Evolutionary conservation across 2,329 filamentous ascomycete species (phyloP).

Genomic region (Diaporthe helianthi): DNA sequence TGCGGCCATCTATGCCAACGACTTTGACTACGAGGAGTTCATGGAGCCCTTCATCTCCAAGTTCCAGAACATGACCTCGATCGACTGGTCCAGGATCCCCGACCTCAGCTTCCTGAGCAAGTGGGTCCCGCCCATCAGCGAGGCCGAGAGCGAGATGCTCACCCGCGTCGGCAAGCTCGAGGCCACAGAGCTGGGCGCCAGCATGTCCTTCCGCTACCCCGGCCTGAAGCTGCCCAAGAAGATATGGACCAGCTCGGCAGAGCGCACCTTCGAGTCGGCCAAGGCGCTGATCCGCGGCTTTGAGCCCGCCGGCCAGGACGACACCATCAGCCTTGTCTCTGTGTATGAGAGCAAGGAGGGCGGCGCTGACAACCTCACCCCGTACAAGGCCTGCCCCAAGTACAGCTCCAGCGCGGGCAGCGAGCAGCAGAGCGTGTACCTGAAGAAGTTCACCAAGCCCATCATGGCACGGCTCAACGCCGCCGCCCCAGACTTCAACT

Average conservation of each 20-base stretch:
- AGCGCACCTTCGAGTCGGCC: slow-evolving; percentile 65
- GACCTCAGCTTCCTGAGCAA: slow-evolving; percentile 61
- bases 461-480: slow-evolving; percentile 64
- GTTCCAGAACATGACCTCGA: slow-evolving; percentile 60
- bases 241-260: slow-evolving; percentile 69
- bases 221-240: slow-evolving; percentile 58
- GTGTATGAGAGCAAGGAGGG: slow-evolving; percentile 63
- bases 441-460: slow-evolving; percentile 64
- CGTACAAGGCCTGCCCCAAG: slow-evolving; percentile 69
- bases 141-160: slow-evolving; percentile 63
- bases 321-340: slow-evolving; percentile 60
- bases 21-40: slow-evolving; percentile 64
- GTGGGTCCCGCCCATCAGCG: slow-evolving; percentile 65
- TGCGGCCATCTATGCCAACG: slow-evolving; percentile 66
- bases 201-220: slow-evolving; percentile 65
- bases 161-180: slow-evolving; percentile 68
- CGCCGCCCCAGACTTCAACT: slow-evolving; percentile 65
- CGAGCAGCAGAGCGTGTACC: slow-evolving; percentile 58
- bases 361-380: slow-evolving; percentile 67
- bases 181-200: slow-evolving; percentile 64
- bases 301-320: slow-evolving; percentile 52
- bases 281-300: slow-evolving; percentile 64
- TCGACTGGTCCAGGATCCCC: slow-evolving; percentile 64
- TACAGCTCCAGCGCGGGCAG: slow-evolving; percentile 66
- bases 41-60: slow-evolving; percentile 65